Base-by-base conservation (phyloP, 371 early-diverging fungal genomes). In the Mucor racemosus region DNA sequence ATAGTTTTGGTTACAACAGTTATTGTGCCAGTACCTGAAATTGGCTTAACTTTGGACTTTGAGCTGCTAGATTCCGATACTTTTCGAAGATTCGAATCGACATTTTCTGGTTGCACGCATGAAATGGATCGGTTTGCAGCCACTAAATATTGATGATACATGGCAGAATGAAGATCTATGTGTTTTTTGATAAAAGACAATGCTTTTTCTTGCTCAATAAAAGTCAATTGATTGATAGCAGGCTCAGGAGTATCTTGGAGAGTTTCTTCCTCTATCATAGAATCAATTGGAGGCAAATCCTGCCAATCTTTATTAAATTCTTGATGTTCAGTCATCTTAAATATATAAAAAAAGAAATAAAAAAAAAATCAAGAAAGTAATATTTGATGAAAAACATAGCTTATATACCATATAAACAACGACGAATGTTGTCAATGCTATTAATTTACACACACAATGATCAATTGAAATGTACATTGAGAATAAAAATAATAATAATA, bases 101-200 rank as follows among this genome's bases (percentile, higher is more conserved):
- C 17, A 1, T 44, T 44, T 6, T 6, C 7, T 44, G 44, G 44
- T 17, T 26, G 26, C 26, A 26, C 3, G 3, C 26, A 26, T 26
- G 3, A 26, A 26, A 44, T 44, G 7, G 44, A 17, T 17, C 17
- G 44, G 7, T 44, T 44, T 15, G 17, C 15, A 5, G 57, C 17
- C 31, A 66, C 15, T 4, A 60, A 17, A 60, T 55, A 41, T 17
- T 54, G 53, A 34, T 66, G 60, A 13, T 42, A 40, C 54, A 58
- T 42, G 5, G 35, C 19, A 9, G 40, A 59, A n/a, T 26, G 10
- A 1, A 39, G 14, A 31, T 53, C 39, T 2, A n/a, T 14, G 1
- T 53, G 14, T 15, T 54, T 17, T 17, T 44, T 44, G 17, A 44
- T 15, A 44, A 6, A 17, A 26, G 26, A 26, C 26, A 26, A 26